These are phyloP conservation scores for Elsinoe batatas DNA, from an alignment of 2,329 filamentous ascomycete species.

Conservation along the genomic window DNA sequence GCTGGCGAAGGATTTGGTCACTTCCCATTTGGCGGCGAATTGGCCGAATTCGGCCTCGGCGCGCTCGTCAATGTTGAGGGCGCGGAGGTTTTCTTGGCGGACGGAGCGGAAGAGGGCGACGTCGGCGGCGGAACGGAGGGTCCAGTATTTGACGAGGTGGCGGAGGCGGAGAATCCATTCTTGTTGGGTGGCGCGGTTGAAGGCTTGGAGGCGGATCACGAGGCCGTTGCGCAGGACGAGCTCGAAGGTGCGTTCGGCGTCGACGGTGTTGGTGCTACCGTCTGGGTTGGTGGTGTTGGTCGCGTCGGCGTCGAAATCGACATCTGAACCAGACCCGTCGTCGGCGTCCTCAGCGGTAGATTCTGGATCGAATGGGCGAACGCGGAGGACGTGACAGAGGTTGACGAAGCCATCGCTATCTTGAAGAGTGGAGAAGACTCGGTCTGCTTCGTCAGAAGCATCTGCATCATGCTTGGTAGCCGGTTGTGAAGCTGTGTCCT, in stretches of 20 bases:
- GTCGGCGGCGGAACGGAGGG: constrained; percentile 45
- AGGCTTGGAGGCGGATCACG: constrained; percentile 48
- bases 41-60: constrained; percentile 56
- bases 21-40: constrained; percentile 59
- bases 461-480: constrained; percentile 46
- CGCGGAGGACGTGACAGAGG: constrained; percentile 46
- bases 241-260: constrained; percentile 51
- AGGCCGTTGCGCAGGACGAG: constrained; percentile 52
- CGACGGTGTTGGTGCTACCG: constrained; percentile 43
- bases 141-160: constrained; percentile 53
- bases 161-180: constrained; percentile 53
- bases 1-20: constrained; percentile 52
- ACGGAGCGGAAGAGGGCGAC: constrained; percentile 48
- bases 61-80: constrained; percentile 55
- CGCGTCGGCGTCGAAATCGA: constrained; percentile 46
- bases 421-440: constrained; percentile 49
- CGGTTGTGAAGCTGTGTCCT: constrained; percentile 33
- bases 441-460: constrained; percentile 48
- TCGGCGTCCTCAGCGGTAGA: constrained; percentile 44
- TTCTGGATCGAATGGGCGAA: constrained; percentile 46
- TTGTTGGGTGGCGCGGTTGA: constrained; percentile 46
- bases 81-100: constrained; percentile 47
- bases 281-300: constrained; percentile 41
- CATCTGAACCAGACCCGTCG: constrained; percentile 31
- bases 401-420: constrained; percentile 57